phyloP scores from a whole-genome alignment of 495 filamentous ascomycete genomes.

The Daldinia bambusicola region DNA sequence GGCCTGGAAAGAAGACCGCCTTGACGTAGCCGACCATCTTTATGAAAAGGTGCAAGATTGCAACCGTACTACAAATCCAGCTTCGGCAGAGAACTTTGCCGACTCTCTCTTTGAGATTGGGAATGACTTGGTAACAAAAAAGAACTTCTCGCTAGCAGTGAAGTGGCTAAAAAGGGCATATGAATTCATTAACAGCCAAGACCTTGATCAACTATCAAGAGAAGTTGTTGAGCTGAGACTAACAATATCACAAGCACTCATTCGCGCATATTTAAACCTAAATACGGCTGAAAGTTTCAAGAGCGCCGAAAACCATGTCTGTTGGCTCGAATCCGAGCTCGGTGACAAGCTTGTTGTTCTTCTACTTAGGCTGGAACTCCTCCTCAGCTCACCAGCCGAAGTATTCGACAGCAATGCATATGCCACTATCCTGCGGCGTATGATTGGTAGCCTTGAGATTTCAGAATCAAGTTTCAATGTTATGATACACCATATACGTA shows the following conservation, averaged over 20 bases:
- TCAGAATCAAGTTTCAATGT: constrained; percentile 73
- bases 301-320: constrained; percentile 67
- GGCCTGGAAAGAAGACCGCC: constrained; percentile 75
- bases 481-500: constrained; percentile 74
- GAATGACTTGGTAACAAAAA: constrained; percentile 61
- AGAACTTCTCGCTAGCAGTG: constrained; percentile 64
- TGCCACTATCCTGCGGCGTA: constrained; percentile 59
- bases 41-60: constrained; percentile 66
- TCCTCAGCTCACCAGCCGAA: constrained; percentile 58
- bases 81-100: constrained; percentile 70
- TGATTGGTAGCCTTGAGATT: constrained; percentile 66
- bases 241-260: constrained; percentile 70
- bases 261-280: constrained; percentile 63
- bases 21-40: constrained; percentile 81
- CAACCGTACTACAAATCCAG: constrained; percentile 56
- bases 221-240: constrained; percentile 72
- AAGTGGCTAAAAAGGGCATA: constrained; percentile 82
- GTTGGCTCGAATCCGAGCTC: constrained; percentile 68
- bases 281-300: constrained; percentile 57
- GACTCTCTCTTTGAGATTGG: constrained; percentile 81
- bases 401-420: constrained; percentile 62
- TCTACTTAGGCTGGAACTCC: constrained; percentile 74
- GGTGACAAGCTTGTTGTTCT: constrained; percentile 71
- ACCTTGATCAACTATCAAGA: constrained; percentile 65
- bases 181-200: constrained; percentile 65